Evolutionary conservation across 371 early-diverging fungal species (phyloP), one percentile per base, ranked within the genome.

Genomic region (Mucor piriformis): DNA sequence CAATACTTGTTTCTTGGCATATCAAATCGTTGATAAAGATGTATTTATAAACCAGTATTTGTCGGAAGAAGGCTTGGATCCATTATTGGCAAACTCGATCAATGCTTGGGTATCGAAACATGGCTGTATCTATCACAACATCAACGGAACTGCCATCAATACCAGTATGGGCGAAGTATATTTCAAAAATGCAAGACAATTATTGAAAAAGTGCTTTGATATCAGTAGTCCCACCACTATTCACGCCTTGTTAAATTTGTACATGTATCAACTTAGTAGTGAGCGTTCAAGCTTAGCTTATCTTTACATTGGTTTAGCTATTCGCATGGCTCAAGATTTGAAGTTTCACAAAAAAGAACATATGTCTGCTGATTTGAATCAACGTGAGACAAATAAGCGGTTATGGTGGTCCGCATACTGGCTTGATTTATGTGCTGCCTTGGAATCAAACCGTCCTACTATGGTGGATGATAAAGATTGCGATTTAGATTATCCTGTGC

Each of bases 401-500:
- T 63, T 86, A 18, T 86, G 86, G 86, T 86, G 85, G 85, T 81
- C 85, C 8, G 79, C 82, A 40, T 85, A 85, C 54, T 83, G 83
- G 76, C 70, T 83, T 10, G 83, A 85, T 52, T 69, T 81, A 8
- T 76, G 74, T 51, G 76, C 81, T 21, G 76, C 81, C 4, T 48
- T 81, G 13, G 81, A 77, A 47, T 72, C 76, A 1, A 81, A 81
- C 47, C 62, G 81, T 43, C 74, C 81, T 6, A 74, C 76, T 4
- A 81, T 81, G 86, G 75, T 86, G 47, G 84, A 86, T 62, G 86
- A 86, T 43, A 72, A 79, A 25, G 86, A 86, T 27, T 83, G 84
- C 50, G 75, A 83, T 60, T 62, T 86, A 11, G 86, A 83, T 16
- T 83, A 83, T 50, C 86, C 86, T 0, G 47, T 63, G 3, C 68